A percentile compares a stretch with the other conserved stretches of the same genome.
Conservation (phyloP, 352 stramenopile genomes). For the Phytophthora pseudosyringae region DNA sequence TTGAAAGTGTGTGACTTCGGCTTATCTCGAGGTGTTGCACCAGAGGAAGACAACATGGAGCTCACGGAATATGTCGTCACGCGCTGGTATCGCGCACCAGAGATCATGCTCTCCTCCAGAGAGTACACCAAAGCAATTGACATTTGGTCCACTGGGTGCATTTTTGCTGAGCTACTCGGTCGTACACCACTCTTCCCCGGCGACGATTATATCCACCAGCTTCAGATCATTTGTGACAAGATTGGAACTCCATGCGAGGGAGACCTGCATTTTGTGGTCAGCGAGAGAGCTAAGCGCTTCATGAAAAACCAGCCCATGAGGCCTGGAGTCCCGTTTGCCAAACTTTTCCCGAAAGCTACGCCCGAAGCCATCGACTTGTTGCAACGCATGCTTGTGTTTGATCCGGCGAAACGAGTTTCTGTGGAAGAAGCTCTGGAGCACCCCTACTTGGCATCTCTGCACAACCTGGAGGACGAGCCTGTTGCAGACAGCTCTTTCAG, state of each 20-base stretch:
- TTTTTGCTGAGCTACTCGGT: constrained; percentile 93
- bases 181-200: constrained; percentile 93
- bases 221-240: constrained; percentile 95
- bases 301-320: constrained; percentile 88
- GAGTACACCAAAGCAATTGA: constrained; percentile 98
- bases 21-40: constrained; percentile 83
- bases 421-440: constrained; percentile 93
- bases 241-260: constrained; percentile 88
- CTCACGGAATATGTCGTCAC: constrained; percentile 94
- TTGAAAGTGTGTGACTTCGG: constrained; percentile 94
- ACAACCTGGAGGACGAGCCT: constrained; percentile 94
- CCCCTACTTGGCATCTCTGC: constrained; percentile 91
- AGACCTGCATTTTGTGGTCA: constrained; percentile 92
- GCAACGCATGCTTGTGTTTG: constrained; percentile 90
- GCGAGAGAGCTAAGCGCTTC: constrained; percentile 87
- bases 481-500: constrained; percentile 76
- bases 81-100: constrained; percentile 93
- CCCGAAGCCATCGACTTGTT: constrained; percentile 80
- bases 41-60: constrained; percentile 90
- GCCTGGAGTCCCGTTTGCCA: constrained; percentile 68
- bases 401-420: constrained; percentile 90
- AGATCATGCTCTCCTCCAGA: constrained; percentile 97
- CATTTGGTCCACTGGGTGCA: constrained; percentile 95
- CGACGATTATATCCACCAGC: constrained; percentile 99
- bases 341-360: constrained; percentile 79